phyloP scores from a whole-genome alignment of 208 protist genomes.

The Tritrichomonas foetus region DNA sequence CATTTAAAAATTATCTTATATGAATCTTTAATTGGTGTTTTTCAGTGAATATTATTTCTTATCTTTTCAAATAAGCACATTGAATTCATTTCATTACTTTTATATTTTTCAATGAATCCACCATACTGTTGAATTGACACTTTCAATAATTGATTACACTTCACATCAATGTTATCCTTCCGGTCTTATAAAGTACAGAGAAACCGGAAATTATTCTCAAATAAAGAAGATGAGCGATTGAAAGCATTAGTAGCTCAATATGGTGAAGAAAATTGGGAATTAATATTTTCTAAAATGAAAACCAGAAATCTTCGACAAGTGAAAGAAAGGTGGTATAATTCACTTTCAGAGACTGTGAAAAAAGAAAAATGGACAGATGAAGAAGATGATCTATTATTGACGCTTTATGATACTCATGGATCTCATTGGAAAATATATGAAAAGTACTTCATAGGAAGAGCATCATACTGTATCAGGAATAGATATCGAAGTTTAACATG shows the following conservation, averaged over 20 bases:
- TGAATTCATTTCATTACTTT: too few species aligned
- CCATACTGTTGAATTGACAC: too few species aligned
- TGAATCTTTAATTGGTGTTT: too few species aligned
- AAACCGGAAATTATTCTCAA: too few species aligned
- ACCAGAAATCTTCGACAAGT: background rate
- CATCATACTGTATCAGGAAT: constrained; percentile 59
- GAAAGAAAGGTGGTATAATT: background rate
- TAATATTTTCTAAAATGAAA: background rate
- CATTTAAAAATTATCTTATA: too few species aligned
- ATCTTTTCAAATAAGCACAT: too few species aligned
- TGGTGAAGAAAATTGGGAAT: background rate
- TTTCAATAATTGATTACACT: too few species aligned
- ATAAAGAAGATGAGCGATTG: background rate
- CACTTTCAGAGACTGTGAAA: constrained; percentile 39
- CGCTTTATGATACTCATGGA: background rate
- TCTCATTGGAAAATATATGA: background rate
- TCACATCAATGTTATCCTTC: too few species aligned
- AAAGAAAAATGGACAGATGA: constrained; percentile 52
- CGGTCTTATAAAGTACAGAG: too few species aligned
- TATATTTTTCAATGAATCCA: too few species aligned
- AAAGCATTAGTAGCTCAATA: background rate
- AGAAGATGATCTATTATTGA: constrained; percentile 46
- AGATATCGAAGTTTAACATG: too few species aligned
- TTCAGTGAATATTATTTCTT: too few species aligned
- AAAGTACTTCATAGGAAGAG: constrained; percentile 26